Conservation (phyloP, 2,329 filamentous ascomycete genomes). For the Penicillium verrucosum region DNA sequence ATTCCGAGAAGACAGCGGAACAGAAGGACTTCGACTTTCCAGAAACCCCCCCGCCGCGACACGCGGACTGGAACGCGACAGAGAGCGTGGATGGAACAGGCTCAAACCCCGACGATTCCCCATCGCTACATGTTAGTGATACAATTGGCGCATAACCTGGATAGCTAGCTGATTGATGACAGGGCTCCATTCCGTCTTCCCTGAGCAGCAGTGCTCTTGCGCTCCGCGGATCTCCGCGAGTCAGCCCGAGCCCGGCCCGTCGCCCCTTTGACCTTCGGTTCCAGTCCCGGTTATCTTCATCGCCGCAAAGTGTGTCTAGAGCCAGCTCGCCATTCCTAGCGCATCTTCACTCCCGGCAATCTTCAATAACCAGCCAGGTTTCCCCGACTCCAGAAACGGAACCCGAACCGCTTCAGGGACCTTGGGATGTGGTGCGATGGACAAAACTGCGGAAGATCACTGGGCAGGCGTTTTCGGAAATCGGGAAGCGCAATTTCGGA, state of each 20-base stretch:
- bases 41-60: slow-evolving; percentile 26
- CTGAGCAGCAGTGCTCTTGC: slow-evolving; percentile 72
- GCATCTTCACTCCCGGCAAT: slow-evolving; percentile 72
- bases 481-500: slow-evolving; percentile 88
- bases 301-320: slow-evolving; percentile 59
- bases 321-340: slow-evolving; percentile 75
- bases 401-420: slow-evolving; percentile 68
- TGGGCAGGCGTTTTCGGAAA: slow-evolving; percentile 85
- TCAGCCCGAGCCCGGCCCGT: slow-evolving; percentile 77
- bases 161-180: slow-evolving; percentile 45
- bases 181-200: slow-evolving; percentile 57
- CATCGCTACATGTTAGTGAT: slow-evolving; percentile 69
- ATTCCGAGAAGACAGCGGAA: slow-evolving; percentile 18
- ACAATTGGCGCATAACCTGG: slow-evolving; percentile 51
- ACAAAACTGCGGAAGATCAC: slow-evolving; percentile 88
- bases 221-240: slow-evolving; percentile 63
- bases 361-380: slow-evolving; percentile 71
- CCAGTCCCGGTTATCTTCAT: slow-evolving; percentile 76
- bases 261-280: slow-evolving; percentile 94
- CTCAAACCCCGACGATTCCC: slow-evolving; percentile 78
- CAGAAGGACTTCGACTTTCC: slow-evolving; percentile 15
- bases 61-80: slow-evolving; percentile 17
- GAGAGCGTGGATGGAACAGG: slow-evolving; percentile 62
- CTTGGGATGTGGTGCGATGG: slow-evolving; percentile 98
- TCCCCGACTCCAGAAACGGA: slow-evolving; percentile 60